Conservation (phyloP, 805 yeast genomes). For the Hanseniaspora hatyaiensis region DNA sequence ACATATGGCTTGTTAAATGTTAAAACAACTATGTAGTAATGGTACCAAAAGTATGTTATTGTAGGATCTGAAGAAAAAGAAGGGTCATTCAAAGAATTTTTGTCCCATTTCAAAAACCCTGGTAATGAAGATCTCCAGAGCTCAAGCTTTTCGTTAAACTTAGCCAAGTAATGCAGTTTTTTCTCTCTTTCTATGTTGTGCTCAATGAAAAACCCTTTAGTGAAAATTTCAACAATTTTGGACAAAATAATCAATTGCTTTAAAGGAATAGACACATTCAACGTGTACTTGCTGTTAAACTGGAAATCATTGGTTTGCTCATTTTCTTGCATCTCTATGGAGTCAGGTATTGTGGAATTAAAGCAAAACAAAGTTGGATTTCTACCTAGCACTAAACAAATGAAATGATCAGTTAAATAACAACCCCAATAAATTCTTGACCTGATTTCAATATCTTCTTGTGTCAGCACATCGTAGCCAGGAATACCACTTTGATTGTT, state of each 20-base stretch:
- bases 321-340: slow-evolving; percentile 48
- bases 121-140: slow-evolving; percentile 45
- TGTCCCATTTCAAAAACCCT: slow-evolving; percentile 39
- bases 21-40: slow-evolving; percentile 46
- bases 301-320: slow-evolving; percentile 52
- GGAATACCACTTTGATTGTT: not conserved
- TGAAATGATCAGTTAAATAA: slow-evolving; percentile 52
- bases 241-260: slow-evolving; percentile 37
- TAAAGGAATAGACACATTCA: slow-evolving; percentile 30
- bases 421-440: slow-evolving; percentile 59
- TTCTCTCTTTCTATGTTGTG: slow-evolving; percentile 24
- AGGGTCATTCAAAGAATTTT: slow-evolving; percentile 30
- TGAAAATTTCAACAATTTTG: slow-evolving; percentile 30
- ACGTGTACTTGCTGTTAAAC: slow-evolving; percentile 28
- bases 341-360: slow-evolving; percentile 50
- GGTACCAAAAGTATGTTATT: slow-evolving; percentile 40
- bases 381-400: slow-evolving; percentile 47
- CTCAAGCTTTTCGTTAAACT: slow-evolving; percentile 40
- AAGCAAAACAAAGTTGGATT: slow-evolving; percentile 44
- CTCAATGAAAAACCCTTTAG: slow-evolving; percentile 29
- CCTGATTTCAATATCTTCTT: slow-evolving; percentile 44
- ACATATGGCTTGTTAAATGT: slow-evolving; percentile 52
- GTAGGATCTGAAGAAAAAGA: slow-evolving; percentile 43
- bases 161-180: slow-evolving; percentile 30
- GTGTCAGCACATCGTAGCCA: slow-evolving; percentile 30